phyloP scores from a whole-genome alignment of 169 alveolate species.

The Babesia sp. region DNA sequence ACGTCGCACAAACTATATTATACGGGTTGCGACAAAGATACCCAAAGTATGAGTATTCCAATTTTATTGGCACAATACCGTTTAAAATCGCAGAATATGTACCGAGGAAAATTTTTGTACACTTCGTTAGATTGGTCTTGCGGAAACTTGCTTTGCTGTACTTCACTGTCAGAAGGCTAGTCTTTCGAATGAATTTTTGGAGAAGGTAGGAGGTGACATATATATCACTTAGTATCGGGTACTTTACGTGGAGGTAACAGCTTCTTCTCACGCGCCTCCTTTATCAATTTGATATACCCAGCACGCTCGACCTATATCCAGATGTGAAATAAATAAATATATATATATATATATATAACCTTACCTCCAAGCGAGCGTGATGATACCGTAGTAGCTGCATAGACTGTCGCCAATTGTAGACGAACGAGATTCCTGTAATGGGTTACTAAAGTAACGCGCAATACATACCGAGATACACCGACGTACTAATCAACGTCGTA shows the following conservation, averaged over 20 bases:
- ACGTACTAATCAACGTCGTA: slow-evolving; percentile 49
- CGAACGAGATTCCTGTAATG: slow-evolving; percentile 57
- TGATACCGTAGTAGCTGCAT: slow-evolving; percentile 61
- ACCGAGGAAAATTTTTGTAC: slow-evolving; percentile 29
- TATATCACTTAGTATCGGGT: neutral
- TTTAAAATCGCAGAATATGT: slow-evolving; percentile 35
- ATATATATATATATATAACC: neutral
- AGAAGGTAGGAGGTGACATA: neutral
- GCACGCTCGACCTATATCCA: slow-evolving; percentile 53
- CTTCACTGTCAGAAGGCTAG: neutral
- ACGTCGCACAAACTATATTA: slow-evolving; percentile 27
- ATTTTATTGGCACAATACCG: slow-evolving; percentile 42
- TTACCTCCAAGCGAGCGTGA: slow-evolving; percentile 62
- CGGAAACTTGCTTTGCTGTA: slow-evolving; percentile 8
- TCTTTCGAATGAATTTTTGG: neutral
- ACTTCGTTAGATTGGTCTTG: slow-evolving; percentile 14
- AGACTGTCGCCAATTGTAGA: slow-evolving; percentile 64
- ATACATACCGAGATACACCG: slow-evolving; percentile 60
- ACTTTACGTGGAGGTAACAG: slow-evolving; percentile 51
- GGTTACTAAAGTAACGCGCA: neutral
- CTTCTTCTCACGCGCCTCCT: slow-evolving; percentile 56
- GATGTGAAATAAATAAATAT: neutral
- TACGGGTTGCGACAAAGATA: slow-evolving; percentile 10
- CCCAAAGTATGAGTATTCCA: slow-evolving; percentile 34
- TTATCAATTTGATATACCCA: slow-evolving; percentile 44